Evolutionary conservation across 768 basidiomycete genomes (phyloP).

Genomic region (Cyclocybe cylindracea): DNA sequence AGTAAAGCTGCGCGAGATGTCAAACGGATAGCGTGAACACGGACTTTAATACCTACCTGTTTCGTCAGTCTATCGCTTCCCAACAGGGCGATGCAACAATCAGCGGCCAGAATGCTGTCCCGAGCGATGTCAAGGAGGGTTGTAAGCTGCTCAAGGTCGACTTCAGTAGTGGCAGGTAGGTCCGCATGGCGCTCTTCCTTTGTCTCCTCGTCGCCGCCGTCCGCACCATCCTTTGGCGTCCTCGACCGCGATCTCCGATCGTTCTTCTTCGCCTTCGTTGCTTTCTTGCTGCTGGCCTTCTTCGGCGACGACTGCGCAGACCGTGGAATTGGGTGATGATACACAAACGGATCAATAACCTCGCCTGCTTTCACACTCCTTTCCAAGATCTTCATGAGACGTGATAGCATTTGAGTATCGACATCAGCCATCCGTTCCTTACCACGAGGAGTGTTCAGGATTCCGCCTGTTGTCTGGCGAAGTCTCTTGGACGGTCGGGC

Average conservation of each 20-base stretch:
- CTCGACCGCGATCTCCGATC: conserved; percentile 45
- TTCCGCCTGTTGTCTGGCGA: conserved; percentile 42
- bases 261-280: conserved; percentile 36
- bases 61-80: conserved; percentile 81
- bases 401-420: conserved; percentile 58
- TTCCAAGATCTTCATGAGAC: conserved; percentile 77
- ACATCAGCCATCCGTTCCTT: conserved; percentile 68
- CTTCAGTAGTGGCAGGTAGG: conserved; percentile 35
- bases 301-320: conserved; percentile 44
- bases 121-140: conserved; percentile 58
- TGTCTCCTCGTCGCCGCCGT: conserved; percentile 17
- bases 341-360: conserved; percentile 69
- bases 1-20: conserved; percentile 67
- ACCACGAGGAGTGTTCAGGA: conserved; percentile 45
- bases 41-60: conserved; percentile 54
- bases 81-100: conserved; percentile 79
- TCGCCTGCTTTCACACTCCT: conserved; percentile 78
- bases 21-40: not conserved
- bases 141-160: conserved; percentile 51
- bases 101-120: conserved; percentile 80
- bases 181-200: conserved; percentile 8
- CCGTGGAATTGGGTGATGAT: conserved; percentile 21
- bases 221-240: conserved; percentile 35
- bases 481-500: conserved; percentile 70
- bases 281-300: conserved; percentile 48